These are phyloP conservation scores for Macrophomina phaseolina DNA, from an alignment of 2,329 filamentous ascomycete species.

Conservation along the genomic window DNA sequence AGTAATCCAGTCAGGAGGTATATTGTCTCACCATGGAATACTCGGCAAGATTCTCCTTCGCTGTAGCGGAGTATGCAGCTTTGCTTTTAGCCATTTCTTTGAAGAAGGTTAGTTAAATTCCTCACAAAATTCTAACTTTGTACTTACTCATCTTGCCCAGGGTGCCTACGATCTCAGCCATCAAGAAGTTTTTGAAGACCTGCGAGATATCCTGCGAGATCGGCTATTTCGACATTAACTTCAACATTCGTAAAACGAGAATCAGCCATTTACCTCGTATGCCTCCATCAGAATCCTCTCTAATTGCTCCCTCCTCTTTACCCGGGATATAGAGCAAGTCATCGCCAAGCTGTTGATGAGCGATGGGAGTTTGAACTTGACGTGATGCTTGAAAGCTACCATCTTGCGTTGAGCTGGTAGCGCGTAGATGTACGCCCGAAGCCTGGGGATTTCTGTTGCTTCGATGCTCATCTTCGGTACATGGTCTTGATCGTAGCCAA, in stretches of 20 bases:
- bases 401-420: slow-evolving; percentile 31
- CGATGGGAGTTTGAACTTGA: slow-evolving; percentile 25
- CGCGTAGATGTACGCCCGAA: slow-evolving; percentile 29
- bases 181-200: not conserved
- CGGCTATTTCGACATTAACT: not conserved
- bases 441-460: slow-evolving; percentile 32
- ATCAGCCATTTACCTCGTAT: not conserved
- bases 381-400: slow-evolving; percentile 9
- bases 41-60: not conserved
- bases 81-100: not conserved
- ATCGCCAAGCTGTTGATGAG: slow-evolving; percentile 33
- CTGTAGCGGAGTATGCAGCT: not conserved
- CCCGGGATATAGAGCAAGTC: slow-evolving; percentile 28
- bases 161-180: not conserved
- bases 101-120: not conserved
- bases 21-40: not conserved
- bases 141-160: not conserved
- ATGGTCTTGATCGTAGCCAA: slow-evolving; percentile 19
- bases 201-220: not conserved
- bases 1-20: not conserved
- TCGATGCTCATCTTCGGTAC: slow-evolving; percentile 28
- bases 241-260: too few species aligned
- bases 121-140: too few species aligned
- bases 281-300: not conserved
- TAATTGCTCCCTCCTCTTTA: slow-evolving; percentile 25